A percentile compares a stretch with the other conserved stretches of the same genome.
Conservation (phyloP, 1,139 yeast genomes). For the Kluyveromyces sp. region DNA sequence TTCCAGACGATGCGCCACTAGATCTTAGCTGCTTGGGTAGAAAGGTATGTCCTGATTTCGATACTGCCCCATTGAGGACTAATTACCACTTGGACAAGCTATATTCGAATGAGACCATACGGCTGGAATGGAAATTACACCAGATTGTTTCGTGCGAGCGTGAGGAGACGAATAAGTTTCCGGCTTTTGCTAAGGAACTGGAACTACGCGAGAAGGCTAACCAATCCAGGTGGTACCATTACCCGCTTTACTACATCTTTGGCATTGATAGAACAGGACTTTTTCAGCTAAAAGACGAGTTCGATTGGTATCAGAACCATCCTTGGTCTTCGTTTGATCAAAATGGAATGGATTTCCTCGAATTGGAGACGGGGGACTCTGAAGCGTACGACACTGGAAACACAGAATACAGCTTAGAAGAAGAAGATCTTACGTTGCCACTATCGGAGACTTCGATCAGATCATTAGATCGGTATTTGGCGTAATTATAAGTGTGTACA, state of each 20-base stretch:
- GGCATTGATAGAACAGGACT: slow-evolving; percentile 25
- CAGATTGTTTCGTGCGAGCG: slow-evolving; percentile 3
- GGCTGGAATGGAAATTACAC: slow-evolving; percentile 11
- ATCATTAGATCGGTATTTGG: slow-evolving; percentile 9
- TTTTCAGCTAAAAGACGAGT: slow-evolving; percentile 20
- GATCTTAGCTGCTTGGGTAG: slow-evolving; percentile 8
- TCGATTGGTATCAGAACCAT: slow-evolving; percentile 17
- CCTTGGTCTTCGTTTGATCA: slow-evolving; percentile 14
- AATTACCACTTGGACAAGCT: slow-evolving; percentile 7
- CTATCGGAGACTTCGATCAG: slow-evolving; percentile 7
- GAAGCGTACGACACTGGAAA: background rate
- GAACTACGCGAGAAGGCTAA: slow-evolving; percentile 20
- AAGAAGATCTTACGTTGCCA: slow-evolving; percentile 2
- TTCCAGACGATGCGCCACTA: slow-evolving; percentile 7
- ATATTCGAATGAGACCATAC: slow-evolving; percentile 20
- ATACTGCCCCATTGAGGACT: slow-evolving; percentile 7
- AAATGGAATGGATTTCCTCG: background rate
- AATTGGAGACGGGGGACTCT: background rate
- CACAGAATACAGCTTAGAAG: background rate
- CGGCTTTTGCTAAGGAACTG: slow-evolving; percentile 22
- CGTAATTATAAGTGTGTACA: background rate
- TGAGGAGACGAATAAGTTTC: slow-evolving; percentile 11
- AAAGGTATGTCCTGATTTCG: slow-evolving; percentile 4
- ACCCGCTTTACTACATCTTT: slow-evolving; percentile 21
- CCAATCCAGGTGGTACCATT: slow-evolving; percentile 15